Evolutionary conservation across 2,329 filamentous ascomycete species (phyloP), one percentile per base, ranked within the genome.

Genomic region (Bipolaris gigantea): DNA sequence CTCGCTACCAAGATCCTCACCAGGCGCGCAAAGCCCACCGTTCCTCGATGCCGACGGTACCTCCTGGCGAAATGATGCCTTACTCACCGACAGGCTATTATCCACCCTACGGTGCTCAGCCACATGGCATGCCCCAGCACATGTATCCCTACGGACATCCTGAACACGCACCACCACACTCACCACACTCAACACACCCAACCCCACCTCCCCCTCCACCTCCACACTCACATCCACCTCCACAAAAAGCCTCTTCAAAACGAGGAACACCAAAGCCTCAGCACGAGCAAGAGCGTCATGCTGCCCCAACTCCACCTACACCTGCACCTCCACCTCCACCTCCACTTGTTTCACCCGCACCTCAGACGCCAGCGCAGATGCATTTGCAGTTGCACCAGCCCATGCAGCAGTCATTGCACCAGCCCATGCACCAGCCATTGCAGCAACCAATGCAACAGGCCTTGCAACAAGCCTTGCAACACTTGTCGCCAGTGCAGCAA

Each of bases 41-140:
- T 51, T 70, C 70, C 50, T 74, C 73, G 0, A 73, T 75, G 66
- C 65, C 66, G 10, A 57, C 57, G 9, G 65, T 66, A 2, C 59
- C 65, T 2, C 57, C 59, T 21, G 59, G 61, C 32, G 65, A 73
- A 25, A 66, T 75, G 63, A 75, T 74, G 72, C 67, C 70, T 1
- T 74, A 66, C 48, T 59, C 65, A 38, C 54, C 56, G 48, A 57
- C 58, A 48, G 62, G 62, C 40, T 69, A 64, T 53, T 72, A 71
- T 48, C 62, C 64, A 21, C 69, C 67, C 1, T 70, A 72, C 42
- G 66, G 63, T 19, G 56, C 63, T 48, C 25, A 38, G 6, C 69
- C 68, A 5, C 71, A 71, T 51, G 65, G 62, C 34, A 65, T 67
- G 65, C 59, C 59, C 13, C 61, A 59, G 19, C 55, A 57, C 19